A percentile compares a stretch with the other conserved stretches of the same genome.
phyloP scores from a whole-genome alignment of 805 yeast genomes.

The Komagataella pseudopastoris region DNA sequence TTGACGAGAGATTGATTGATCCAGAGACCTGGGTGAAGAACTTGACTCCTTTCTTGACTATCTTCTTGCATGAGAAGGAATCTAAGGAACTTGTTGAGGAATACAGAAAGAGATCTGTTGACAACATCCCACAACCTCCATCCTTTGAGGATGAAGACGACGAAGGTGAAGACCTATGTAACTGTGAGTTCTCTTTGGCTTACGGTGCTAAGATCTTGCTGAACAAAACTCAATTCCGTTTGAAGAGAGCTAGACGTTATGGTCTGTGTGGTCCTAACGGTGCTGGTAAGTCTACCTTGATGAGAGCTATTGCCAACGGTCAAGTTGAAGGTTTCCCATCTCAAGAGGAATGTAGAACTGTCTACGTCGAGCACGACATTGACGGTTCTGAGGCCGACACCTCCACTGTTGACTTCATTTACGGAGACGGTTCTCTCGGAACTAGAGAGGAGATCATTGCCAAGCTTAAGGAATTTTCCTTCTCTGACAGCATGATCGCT shows the following conservation, averaged over 20 bases:
- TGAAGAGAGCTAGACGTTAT: constrained; percentile 98
- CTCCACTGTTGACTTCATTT: constrained; percentile 84
- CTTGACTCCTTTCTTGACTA: constrained; percentile 88
- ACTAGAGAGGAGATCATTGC: constrained; percentile 56
- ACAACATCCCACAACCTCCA: constrained; percentile 96
- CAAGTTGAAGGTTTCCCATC: constrained; percentile 99
- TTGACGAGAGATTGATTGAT: constrained; percentile 94
- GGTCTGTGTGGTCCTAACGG: constrained; percentile 97
- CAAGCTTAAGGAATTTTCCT: constrained; percentile 81
- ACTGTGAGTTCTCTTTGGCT: constrained; percentile 99
- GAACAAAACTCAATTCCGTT: constrained; percentile 98
- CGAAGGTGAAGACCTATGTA: constrained; percentile 99
- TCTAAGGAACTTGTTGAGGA: constrained; percentile 86
- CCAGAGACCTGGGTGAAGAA: constrained; percentile 84
- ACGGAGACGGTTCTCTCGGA: constrained; percentile 69
- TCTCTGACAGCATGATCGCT: constrained; percentile 83
- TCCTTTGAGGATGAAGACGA: constrained; percentile 85
- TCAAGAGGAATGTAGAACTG: constrained; percentile 98
- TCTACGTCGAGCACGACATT: constrained; percentile 98
- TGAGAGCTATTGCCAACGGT: constrained; percentile 89
- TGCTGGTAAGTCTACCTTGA: constrained; percentile 94
- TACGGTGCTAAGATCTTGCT: constrained; percentile 99
- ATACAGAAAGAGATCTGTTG: constrained; percentile 92
- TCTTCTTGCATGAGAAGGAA: constrained; percentile 86
- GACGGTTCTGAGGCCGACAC: constrained; percentile 98